These are phyloP conservation scores for Solanum hybrid DNA, from an alignment of 305 asterid species.

Conservation along the genomic window DNA sequence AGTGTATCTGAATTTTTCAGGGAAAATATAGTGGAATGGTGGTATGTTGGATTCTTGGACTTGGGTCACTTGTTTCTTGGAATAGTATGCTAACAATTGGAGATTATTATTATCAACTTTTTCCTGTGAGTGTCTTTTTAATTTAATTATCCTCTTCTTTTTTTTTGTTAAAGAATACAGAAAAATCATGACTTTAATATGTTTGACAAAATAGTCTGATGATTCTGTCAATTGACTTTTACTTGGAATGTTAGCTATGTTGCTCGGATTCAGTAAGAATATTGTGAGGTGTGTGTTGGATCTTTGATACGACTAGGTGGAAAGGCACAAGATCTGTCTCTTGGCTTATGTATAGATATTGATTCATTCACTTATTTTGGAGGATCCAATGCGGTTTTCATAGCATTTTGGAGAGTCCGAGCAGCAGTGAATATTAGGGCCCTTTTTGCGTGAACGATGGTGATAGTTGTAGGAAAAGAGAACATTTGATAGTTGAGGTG, in stretches of 20 bases:
- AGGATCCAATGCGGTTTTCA: background rate
- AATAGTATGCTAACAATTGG: conserved; percentile 33
- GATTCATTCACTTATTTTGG: background rate
- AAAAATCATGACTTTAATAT: background rate
- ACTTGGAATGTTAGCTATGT: background rate
- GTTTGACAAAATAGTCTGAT: background rate
- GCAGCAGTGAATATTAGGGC: background rate
- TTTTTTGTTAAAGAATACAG: background rate
- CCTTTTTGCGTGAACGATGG: background rate
- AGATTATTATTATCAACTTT: conserved; percentile 35
- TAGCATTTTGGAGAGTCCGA: background rate
- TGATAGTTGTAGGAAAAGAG: background rate
- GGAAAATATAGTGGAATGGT: conserved; percentile 22
- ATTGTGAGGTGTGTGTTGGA: background rate
- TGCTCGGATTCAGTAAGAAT: background rate
- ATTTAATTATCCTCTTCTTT: background rate
- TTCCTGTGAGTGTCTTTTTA: conserved; percentile 18
- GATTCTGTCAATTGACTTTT: background rate
- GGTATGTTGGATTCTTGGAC: conserved; percentile 38
- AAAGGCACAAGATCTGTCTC: background rate
- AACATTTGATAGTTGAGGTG: background rate
- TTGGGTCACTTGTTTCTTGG: conserved; percentile 39
- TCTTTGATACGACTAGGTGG: background rate
- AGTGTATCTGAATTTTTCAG: conserved; percentile 8
- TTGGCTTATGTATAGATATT: background rate